A percentile compares a stretch with the other conserved stretches of the same genome.
Conservation (phyloP, 1,284 basidiomycete species). For the Marasmius sp. region DNA sequence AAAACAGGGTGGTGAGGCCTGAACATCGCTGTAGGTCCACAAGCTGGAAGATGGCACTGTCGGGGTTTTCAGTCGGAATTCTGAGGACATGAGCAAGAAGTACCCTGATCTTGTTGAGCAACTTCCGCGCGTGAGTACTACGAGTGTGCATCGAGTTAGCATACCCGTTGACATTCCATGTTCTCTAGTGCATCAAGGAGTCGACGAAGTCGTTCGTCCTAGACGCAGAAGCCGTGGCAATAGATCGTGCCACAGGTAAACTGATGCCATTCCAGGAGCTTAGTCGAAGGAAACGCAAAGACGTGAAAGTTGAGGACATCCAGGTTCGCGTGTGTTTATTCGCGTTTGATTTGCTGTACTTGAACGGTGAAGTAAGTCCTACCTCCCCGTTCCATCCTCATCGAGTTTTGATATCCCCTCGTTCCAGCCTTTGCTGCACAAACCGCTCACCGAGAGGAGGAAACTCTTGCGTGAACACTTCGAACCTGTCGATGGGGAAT, state of each 20-base stretch:
- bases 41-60: slow-evolving; percentile 78
- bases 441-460: slow-evolving; percentile 73
- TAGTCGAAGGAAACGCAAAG: slow-evolving; percentile 93
- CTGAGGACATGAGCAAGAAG: slow-evolving; percentile 99
- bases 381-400: not conserved
- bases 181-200: slow-evolving; percentile 76
- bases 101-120: slow-evolving; percentile 97
- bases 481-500: slow-evolving; percentile 83
- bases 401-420: slow-evolving; percentile 4
- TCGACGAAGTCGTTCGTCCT: slow-evolving; percentile 87
- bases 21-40: slow-evolving; percentile 59
- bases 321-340: slow-evolving; percentile 95
- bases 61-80: slow-evolving; percentile 93
- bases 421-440: slow-evolving; percentile 63
- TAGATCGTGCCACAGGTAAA: slow-evolving; percentile 81
- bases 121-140: slow-evolving; percentile 70
- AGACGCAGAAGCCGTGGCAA: slow-evolving; percentile 96
- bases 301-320: slow-evolving; percentile 95
- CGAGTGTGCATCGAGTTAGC: not conserved
- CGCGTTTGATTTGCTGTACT: slow-evolving; percentile 91
- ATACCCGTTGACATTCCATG: slow-evolving; percentile 13
- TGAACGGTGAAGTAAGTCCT: slow-evolving; percentile 84
- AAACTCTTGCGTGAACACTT: slow-evolving; percentile 81
- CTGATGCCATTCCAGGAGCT: slow-evolving; percentile 98
- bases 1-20: not conserved